Base-by-base conservation (phyloP, 148 eudicot genomes). In the Fallopia convolvulus region DNA sequence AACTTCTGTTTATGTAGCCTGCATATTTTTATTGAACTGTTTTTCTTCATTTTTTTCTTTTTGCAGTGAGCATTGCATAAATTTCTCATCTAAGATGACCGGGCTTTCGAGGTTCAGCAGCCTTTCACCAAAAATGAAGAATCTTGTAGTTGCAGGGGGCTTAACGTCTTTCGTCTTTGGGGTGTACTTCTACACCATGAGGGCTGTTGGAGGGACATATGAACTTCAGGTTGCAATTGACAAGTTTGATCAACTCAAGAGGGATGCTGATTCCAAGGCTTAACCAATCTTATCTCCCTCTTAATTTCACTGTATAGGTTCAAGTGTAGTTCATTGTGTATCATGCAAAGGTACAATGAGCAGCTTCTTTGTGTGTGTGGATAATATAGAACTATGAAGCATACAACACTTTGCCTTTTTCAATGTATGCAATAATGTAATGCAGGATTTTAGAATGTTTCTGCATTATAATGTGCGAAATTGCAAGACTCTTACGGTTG, bases 131-230 rank as follows among this genome's bases (percentile, higher is more conserved):
- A 90, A 84, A 83, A 85, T 89, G 33, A 92, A 89, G 88, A 94
- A 94, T 76, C 3, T 87, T n/a, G 78, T 94, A 12, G 96, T 92
- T 74, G 97, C 96, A 55, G 97, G 99, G 56, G 97, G 99, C 41
- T 80, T 94, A 84, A 83, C 94, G 2, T 13, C 85, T 4, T 94
- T 94, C 70, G 99, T 94, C 14, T 94, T 92, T 77, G 99, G 99
- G n/a, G 97, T 90, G 73, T 95, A 95, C 80, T 95, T 90, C 87
- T 95, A 95, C 88, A 95, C 97, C 63, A 92, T 95, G 99, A 90
- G 93, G 84, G 99, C 97, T 81, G 99, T 95, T 73, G 97, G 97
- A 12, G 94, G 99, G 72, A 82, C 90, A 1, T 97, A 95, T 83
- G 99, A 95, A 87, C 93, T 95, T 77, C 99, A 26, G 84, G 85